Evolutionary conservation across 1,139 yeast species (phyloP), one percentile per base, ranked within the genome.

Genomic region (Hemisphaericaspora subhashii): DNA sequence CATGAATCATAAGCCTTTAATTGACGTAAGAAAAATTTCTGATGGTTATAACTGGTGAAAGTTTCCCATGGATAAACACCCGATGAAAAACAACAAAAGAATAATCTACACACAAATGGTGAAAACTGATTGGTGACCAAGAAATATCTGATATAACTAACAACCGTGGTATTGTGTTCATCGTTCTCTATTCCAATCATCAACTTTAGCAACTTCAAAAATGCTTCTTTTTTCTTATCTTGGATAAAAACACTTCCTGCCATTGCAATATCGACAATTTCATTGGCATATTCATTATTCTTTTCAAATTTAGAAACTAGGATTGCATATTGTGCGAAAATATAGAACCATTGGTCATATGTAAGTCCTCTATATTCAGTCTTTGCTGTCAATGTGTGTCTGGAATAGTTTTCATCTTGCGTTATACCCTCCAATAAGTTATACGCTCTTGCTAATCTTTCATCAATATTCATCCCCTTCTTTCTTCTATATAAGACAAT

Each of bases 1-100:
- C 83, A 58, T 2, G 92, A 77, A 56, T 92, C 98, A 57, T 80
- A 83, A 0, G 96, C 94, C 55, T 90, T 92, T 48, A 90, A 69
- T 52, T 90, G 97, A 47, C 98, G 80, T 44, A 92, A 66, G 49
- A 90, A 81, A 57, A 82, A 92, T 59, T 92, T 92, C 53, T 90
- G 98, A 53, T 88, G 92, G 44, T 86, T 86, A 31, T 87, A 81
- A 38, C 84, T 82, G 35, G 87, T 81, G 55, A 83, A 83, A 5
- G 75, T 66, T 27, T 77, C 83, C 57, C 77, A 68, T 11, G 81
- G 75, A 11, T 69, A 68, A 8, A 68, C 61, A 1, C 90, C 86
- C 0, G 94, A 79, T 2, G 83, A 67, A 43, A 83, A 79, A 37
- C 87, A 73, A 36, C 84, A 77, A 52, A 84, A 63, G 57, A 87